Percentiles rank a stretch among this genome's conserved stretches.
Evolutionary conservation across 2,329 filamentous ascomycete genomes (phyloP).

Genomic region (Hypoxylon sp.): DNA sequence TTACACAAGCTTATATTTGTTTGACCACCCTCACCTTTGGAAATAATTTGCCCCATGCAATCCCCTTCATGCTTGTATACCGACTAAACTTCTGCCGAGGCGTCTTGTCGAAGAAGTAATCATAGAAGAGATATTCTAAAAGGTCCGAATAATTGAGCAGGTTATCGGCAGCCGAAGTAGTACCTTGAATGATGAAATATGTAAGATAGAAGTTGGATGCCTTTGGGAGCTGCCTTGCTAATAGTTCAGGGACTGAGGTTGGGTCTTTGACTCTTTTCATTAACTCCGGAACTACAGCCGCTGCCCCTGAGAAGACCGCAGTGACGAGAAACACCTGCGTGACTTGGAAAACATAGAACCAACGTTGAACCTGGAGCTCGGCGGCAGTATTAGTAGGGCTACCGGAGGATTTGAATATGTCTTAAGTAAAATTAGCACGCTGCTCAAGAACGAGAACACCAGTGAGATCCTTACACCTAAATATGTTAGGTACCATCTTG

Average conservation of each 20-base stretch:
- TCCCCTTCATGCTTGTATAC: constrained; percentile 70
- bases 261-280: constrained; percentile 48
- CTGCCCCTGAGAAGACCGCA: constrained; percentile 76
- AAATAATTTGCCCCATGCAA: constrained; percentile 78
- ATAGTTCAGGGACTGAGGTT: constrained; percentile 59
- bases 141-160: constrained; percentile 73
- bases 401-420: constrained; percentile 78
- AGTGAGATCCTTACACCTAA: constrained; percentile 70
- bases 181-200: constrained; percentile 81
- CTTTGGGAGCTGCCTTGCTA: constrained; percentile 74
- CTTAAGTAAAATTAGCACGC: constrained; percentile 53
- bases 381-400: constrained; percentile 77
- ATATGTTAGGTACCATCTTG: constrained; percentile 82
- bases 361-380: constrained; percentile 83
- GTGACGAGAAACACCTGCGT: constrained; percentile 88
- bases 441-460: neutral
- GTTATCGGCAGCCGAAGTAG: constrained; percentile 75
- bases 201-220: constrained; percentile 84
- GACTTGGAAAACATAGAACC: constrained; percentile 84
- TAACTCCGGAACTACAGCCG: constrained; percentile 49
- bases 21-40: constrained; percentile 63
- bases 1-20: neutral
- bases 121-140: constrained; percentile 71
- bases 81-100: constrained; percentile 78
- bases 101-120: constrained; percentile 76